Base-by-base conservation (phyloP, 1,284 basidiomycete genomes). In the Melampsora americana region DNA sequence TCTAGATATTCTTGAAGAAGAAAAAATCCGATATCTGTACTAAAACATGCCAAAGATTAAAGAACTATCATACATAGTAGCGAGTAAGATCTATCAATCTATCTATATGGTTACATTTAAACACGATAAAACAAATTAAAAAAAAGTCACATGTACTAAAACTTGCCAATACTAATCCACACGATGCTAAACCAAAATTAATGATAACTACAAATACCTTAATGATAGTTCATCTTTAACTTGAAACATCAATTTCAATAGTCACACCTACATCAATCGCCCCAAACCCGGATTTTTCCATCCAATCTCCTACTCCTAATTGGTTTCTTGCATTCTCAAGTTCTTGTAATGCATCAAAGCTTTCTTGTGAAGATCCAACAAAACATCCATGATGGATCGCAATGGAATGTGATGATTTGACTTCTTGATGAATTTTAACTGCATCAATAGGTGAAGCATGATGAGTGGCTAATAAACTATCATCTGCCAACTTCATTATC, bases 391-490 rank as follows among this genome's bases (percentile, higher is more conserved):
- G 59, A 53, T 56, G 61, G 77, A 76, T 30, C 77, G 78, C 79
- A 44, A 80, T 80, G 2, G 79, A 78, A 68, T 80, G 79, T 20
- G 77, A 77, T 9, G 78, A 79, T 16, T 78, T 72, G 2, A 80
- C 80, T 48, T 80, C 80, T 42, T 78, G 67, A 60, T 82, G 81
- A 16, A 82, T 81, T 62, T 78, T 75, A 3, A 82, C 79, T 0
- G 79, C 81, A 77, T 82, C 81, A 6, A 78, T 70, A 1, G 81
- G 81, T 5, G 79, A 78, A 11, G 79, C 81, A 59, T 82, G 81
- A 23, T 79, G 69, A 0, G 77, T 77, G 0, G 79, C 78, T 6
- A 78, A 66, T 30, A 80, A 78, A 32, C 78, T 79, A 69, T 79
- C 78, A 75, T 80, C 80, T 14, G 78, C 71, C 0, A 82, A 72